Conservation (phyloP, 1,284 basidiomycete species). For the Malassezia japonica region DNA sequence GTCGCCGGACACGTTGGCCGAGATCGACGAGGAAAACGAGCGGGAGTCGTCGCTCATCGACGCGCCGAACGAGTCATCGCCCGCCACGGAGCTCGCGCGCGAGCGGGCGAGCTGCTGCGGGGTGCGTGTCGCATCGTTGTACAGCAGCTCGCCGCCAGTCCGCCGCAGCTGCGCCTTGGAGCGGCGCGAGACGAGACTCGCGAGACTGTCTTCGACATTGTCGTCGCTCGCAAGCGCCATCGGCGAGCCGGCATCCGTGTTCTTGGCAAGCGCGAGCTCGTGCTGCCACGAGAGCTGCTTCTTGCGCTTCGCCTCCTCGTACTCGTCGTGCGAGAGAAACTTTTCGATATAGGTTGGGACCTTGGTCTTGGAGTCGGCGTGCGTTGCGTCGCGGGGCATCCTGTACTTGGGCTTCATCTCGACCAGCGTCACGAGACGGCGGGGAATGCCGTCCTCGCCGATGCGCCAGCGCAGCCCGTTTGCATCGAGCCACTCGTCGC, state of each 20-base stretch:
- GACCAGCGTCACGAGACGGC: constrained; percentile 28
- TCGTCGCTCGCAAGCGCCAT: constrained; percentile 7
- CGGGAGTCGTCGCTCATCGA: constrained; percentile 10
- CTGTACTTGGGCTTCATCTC: constrained; percentile 36
- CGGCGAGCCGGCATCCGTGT: neutral
- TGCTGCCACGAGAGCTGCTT: constrained; percentile 36
- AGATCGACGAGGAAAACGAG: constrained; percentile 11
- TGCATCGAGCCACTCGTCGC: constrained; percentile 38
- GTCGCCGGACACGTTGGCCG: neutral
- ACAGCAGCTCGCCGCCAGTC: constrained; percentile 3
- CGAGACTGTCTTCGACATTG: constrained; percentile 16
- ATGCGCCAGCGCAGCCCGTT: constrained; percentile 39
- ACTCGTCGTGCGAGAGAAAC: constrained; percentile 34
- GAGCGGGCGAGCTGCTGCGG: neutral
- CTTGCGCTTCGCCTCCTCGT: constrained; percentile 31
- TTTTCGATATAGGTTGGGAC: constrained; percentile 29
- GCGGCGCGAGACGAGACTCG: constrained; percentile 12
- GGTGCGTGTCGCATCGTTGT: constrained; percentile 2
- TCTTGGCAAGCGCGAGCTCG: constrained; percentile 1
- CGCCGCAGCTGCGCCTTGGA: neutral
- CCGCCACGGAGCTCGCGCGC: neutral
- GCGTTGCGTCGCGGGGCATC: constrained; percentile 36
- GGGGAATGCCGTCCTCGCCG: constrained; percentile 22
- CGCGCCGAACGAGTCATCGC: constrained; percentile 9
- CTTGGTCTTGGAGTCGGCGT: constrained; percentile 32